Conservation (phyloP, 2,329 filamentous ascomycete species). For the Sphaerulina vaccinii region DNA sequence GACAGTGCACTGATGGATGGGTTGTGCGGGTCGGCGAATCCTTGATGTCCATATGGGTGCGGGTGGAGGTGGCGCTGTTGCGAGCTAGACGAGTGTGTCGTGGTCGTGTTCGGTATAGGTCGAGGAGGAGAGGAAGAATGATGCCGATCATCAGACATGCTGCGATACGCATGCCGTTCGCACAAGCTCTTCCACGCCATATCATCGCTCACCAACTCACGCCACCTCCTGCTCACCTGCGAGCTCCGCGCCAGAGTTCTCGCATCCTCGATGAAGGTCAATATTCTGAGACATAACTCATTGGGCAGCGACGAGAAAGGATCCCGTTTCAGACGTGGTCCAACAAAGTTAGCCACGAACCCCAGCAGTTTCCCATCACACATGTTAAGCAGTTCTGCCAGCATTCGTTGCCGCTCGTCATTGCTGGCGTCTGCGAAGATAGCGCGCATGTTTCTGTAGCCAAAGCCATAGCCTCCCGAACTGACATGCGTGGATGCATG, state of each 20-base stretch:
- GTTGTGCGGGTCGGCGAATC: slow-evolving; percentile 27
- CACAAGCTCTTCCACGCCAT: slow-evolving; percentile 98
- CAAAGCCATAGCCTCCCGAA: slow-evolving; percentile 34
- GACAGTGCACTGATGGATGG: slow-evolving; percentile 42
- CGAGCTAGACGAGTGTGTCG: slow-evolving; percentile 5
- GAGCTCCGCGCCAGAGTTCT: slow-evolving; percentile 90
- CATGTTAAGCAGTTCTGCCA: slow-evolving; percentile 86
- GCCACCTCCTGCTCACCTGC: slow-evolving; percentile 93
- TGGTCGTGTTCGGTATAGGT: slow-evolving; percentile 22
- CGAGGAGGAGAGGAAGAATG: slow-evolving; percentile 18
- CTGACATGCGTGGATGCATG: slow-evolving; percentile 26
- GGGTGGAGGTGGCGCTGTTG: slow-evolving; percentile 27
- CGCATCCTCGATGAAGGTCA: slow-evolving; percentile 96
- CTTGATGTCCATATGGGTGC: slow-evolving; percentile 32
- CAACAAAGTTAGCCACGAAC: slow-evolving; percentile 95
- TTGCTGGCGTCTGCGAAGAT: slow-evolving; percentile 77
- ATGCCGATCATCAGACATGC: slow-evolving; percentile 48
- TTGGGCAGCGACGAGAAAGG: slow-evolving; percentile 90
- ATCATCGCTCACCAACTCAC: slow-evolving; percentile 89
- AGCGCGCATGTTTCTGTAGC: slow-evolving; percentile 70
- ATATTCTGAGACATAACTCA: slow-evolving; percentile 87
- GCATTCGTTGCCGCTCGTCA: slow-evolving; percentile 72
- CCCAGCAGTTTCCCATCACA: slow-evolving; percentile 94
- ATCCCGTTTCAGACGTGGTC: slow-evolving; percentile 90
- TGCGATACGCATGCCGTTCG: slow-evolving; percentile 86